Evolutionary conservation across 192 early-diverging fungal species (phyloP), one percentile per base, ranked within the genome.

Genomic region (Gaertneriomyces semiglobifer): DNA sequence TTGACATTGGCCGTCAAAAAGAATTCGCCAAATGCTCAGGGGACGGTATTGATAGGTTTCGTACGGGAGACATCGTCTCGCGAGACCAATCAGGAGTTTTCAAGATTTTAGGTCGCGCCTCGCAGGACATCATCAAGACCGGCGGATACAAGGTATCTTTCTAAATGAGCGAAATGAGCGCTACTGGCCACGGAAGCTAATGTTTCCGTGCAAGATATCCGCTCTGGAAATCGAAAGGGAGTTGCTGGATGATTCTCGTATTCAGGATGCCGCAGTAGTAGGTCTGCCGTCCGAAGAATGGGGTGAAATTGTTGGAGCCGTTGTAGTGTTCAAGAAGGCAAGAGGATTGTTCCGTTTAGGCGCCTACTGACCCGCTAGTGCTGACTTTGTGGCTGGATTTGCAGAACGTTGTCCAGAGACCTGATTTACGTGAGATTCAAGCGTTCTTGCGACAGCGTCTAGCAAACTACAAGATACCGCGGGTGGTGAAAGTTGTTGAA

Each of bases 91-190:
- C 86, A 42, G 86, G 86, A 1, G 71, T 79, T 19, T 92, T 77
- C 75, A 73, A 77, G 66, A 94, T 94, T 51, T 78, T 92, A 70
- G 93, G 93, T 40, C 85, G 93, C 63, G 76, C 80, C 9, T 88
- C 86, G 63, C 83, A 88, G 38, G 93, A 95, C 61, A 93, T 95
- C 16, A 90, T 95, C 48, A 95, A 95, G 79, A 84, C 87, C 10
- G 92, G 93, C 58, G 92, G 92, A 5, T 92, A 89, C 79, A 95
- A 93, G 72, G 56, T 65, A 53, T 53, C 0, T 53, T 11, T 50
- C n/a, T 16, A 57, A 16, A 14, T 57, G 6, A 33, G 0, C 25
- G 25, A 33, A 33, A 33, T 33, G 25, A 33, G 25, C 25, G 25
- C 25, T 33, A 0, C 25, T 33, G 25, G 25, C 25, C 25, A 33